These are phyloP conservation scores for Aspergillus cristatus DNA, from an alignment of 495 filamentous ascomycete species.

Conservation along the genomic window DNA sequence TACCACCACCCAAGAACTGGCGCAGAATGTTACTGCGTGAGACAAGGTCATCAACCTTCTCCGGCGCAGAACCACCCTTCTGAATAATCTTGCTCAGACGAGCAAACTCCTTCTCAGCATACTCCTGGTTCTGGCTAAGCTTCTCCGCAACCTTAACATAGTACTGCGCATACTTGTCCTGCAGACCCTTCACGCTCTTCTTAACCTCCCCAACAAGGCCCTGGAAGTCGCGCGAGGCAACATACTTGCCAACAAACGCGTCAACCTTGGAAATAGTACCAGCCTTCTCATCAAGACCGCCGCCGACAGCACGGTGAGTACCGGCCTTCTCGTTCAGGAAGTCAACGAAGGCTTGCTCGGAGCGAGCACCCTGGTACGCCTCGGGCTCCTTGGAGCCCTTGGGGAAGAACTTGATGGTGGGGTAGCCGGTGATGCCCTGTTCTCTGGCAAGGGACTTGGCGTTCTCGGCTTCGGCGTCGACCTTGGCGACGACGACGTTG, in stretches of 20 bases:
- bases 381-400: constrained; percentile 68
- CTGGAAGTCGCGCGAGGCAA: constrained; percentile 41
- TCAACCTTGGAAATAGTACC: constrained; percentile 77
- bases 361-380: constrained; percentile 67
- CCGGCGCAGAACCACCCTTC: constrained; percentile 76
- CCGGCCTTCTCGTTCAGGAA: constrained; percentile 88
- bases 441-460: constrained; percentile 66
- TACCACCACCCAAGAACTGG: constrained; percentile 51
- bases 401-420: constrained; percentile 97
- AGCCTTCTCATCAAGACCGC: constrained; percentile 67
- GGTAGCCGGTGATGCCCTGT: constrained; percentile 76
- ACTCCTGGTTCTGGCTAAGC: constrained; percentile 62
- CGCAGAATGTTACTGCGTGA: constrained; percentile 81
- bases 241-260: constrained; percentile 57
- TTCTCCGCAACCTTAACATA: constrained; percentile 88
- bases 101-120: constrained; percentile 76
- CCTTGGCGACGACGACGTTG: constrained; percentile 79
- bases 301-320: constrained; percentile 76
- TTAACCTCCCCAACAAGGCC: constrained; percentile 56
- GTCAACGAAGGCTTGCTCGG: constrained; percentile 63
- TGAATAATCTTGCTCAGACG: constrained; percentile 69
- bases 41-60: constrained; percentile 84
- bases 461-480: constrained; percentile 84
- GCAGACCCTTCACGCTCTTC: constrained; percentile 56
- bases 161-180: constrained; percentile 85